Conservation (phyloP, 2,329 filamentous ascomycete species). For the Lanzia echinophila region DNA sequence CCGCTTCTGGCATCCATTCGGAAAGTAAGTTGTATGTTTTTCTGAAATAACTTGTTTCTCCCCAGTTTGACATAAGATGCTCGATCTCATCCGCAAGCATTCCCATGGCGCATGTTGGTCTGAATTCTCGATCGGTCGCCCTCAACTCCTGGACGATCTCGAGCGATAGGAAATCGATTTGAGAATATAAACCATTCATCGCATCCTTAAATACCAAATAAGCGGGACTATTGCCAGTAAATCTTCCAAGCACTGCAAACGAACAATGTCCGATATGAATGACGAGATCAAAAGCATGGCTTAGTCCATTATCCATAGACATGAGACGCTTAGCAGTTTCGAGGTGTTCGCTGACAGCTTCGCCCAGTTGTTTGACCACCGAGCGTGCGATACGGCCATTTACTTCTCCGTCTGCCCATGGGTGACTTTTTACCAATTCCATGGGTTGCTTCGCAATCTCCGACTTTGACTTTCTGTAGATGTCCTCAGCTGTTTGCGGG, state of each 20-base stretch:
- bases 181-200: no score
- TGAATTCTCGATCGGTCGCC: background rate
- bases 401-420: no score
- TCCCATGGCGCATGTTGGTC: background rate
- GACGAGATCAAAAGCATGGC: background rate
- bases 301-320: background rate
- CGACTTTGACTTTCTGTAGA: no score
- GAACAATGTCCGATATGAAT: background rate
- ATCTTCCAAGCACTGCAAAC: no score
- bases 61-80: background rate
- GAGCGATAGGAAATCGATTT: no score
- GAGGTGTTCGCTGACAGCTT: no score
- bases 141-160: background rate
- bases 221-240: background rate
- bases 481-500: no score
- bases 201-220: background rate
- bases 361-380: no score
- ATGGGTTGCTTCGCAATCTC: no score
- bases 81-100: constrained; percentile 1
- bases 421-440: no score
- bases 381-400: no score
- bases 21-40: background rate
- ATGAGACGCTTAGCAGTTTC: background rate
- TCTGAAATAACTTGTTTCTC: background rate
- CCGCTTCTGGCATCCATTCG: constrained; percentile 2